Base-by-base conservation (phyloP, 208 protist species). In the Strigomonas galati region DNA sequence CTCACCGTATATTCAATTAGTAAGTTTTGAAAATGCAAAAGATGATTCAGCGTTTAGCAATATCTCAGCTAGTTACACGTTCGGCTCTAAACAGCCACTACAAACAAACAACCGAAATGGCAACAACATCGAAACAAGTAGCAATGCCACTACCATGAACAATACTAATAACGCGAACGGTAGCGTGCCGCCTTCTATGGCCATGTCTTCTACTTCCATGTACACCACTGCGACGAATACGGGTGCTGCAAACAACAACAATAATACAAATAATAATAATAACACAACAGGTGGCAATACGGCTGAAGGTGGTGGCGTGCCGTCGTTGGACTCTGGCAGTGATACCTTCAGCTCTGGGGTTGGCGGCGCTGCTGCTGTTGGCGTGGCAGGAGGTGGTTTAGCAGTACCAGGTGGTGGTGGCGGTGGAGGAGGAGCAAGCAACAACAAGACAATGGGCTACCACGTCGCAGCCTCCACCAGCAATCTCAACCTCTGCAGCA, bases 1-100 rank as follows among this genome's bases (percentile, higher is more conserved):
- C 0, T 77, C 88, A 15, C 88, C 88, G 1, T 92, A 87, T 55
- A 48, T 94, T 12, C 84, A 94, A 46, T 49, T 91, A 17, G 65
- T 91, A 3, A 77, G 69, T 15, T 77, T 94, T 31, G 78, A 89
- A 35, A 78, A 91, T 53, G 88, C 88, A 7, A 4, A 46, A 4
- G 56, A 62, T 12, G 12, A 10, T 24, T 75, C 9, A 56, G 56
- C 40, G 72, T 82, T 46, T 46, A 10, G 35, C 35, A 40, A 10
- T 10, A 40, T 10, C 7, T 10, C 35, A 10, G 7, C 35, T 10
- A 40, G 35, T 10, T 40, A 40, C 35, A 40, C 35, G 10, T 10
- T 40, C 10, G 35, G 35, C 35, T 4, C 7, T 4, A 14, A 10
- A 15, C 55, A 61, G 4, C 1, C 26, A 26, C 26, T 12, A 21